Evolutionary conservation across 345 rosid species (phyloP), one percentile per base, ranked within the genome.

Genomic region (Eucalyptus erythrocorys): DNA sequence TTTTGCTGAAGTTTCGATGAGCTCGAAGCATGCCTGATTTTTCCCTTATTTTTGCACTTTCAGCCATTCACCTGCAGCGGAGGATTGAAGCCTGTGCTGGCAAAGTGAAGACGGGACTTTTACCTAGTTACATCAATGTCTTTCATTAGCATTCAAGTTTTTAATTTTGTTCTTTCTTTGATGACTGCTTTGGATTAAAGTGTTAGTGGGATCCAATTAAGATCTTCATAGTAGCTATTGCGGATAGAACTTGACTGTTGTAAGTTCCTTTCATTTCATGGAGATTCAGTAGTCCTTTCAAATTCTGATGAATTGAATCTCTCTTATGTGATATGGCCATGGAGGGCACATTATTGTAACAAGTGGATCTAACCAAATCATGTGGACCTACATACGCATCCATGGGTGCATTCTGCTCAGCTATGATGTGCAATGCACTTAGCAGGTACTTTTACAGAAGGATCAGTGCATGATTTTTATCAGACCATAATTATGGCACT

Each of bases 41-140:
- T 57, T 9, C 50, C n/a, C 17, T 12, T 16, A 27, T 43, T 9
- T 87, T 4, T 24, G 64, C 2, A 34, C 14, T n/a, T 89, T 88
- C 93, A 93, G 95, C 32, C 89, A 85, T 40, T 92, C 94, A 48
- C 93, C 95, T 26, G 87, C 91, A 82, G 94, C 88, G 1, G 94
- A 93, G 53, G 95, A 91, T 85, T 92, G 92, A 92, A 57, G 64
- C 13, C 21, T 76, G 84, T 76, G 84, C 30, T 40, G 47, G 84
- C 82, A 40, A 40, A 76, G 84, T 76, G 84, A 76, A 76, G 84
- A 76, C 21, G 84, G 47, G 40, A 76, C 45, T 76, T 6, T 71
- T 37, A 71, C 81, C 81, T 76, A 76, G 84, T 76, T 76, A 40
- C 84, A 76, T 76, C 84, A 40, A 21, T 76, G 47, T 76, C 84